Evolutionary conservation across 1,284 basidiomycete species (phyloP).

Genomic region (Ganoderma leucocontextum): DNA sequence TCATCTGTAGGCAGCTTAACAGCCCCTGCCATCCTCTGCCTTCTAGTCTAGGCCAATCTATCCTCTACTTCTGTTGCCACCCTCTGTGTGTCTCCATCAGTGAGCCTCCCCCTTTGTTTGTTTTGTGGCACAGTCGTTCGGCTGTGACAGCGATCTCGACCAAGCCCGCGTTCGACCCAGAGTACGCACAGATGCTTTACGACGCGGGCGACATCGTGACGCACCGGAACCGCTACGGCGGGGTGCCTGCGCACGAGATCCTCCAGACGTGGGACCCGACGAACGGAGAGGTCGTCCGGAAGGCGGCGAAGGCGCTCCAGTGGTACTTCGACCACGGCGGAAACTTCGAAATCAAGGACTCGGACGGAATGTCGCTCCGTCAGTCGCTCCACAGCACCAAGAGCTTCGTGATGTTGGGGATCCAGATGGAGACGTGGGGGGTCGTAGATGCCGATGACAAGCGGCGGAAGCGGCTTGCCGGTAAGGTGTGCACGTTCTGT

Average conservation of each 20-base stretch:
- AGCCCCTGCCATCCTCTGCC: too few species aligned
- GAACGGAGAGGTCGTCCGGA: conserved; percentile 32
- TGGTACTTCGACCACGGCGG: conserved; percentile 55
- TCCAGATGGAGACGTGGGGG: conserved; percentile 29
- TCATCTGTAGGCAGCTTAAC: too few species aligned
- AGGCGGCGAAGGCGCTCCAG: conserved; percentile 41
- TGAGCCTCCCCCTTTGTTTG: too few species aligned
- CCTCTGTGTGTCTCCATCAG: too few species aligned
- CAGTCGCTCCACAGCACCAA: conserved; percentile 25
- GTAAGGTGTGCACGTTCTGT: conserved; percentile 46
- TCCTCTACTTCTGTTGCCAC: too few species aligned
- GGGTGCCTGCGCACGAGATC: conserved; percentile 50
- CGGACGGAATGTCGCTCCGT: conserved; percentile 44
- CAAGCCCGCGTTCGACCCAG: conserved; percentile 49
- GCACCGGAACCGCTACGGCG: conserved; percentile 49
- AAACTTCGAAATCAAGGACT: conserved; percentile 51
- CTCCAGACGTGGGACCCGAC: conserved; percentile 41
- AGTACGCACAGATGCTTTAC: conserved; percentile 50
- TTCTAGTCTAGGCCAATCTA: too few species aligned
- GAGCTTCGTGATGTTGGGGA: conserved; percentile 25
- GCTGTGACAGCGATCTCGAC: conserved; percentile 52
- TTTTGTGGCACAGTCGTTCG: too few species aligned
- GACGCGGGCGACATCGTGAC: conserved; percentile 52
- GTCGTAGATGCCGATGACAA: conserved; percentile 45
- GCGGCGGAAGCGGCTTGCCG: conserved; percentile 38